These are phyloP conservation scores for Trypanosoma platydactyli DNA, from an alignment of 208 protist species.

Conservation along the genomic window DNA sequence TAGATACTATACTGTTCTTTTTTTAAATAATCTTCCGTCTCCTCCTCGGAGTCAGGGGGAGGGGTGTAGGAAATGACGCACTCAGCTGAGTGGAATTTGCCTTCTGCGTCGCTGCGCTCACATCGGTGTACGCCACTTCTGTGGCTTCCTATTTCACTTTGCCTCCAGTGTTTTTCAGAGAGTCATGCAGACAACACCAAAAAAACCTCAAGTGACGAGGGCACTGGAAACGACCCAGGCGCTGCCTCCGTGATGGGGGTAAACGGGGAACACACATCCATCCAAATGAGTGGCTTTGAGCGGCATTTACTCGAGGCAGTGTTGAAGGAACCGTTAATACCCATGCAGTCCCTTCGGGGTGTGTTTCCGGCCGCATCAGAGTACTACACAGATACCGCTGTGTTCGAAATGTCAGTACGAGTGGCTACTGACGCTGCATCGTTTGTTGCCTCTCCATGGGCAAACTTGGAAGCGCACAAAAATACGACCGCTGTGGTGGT, in stretches of 20 bases:
- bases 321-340: constrained; percentile 25
- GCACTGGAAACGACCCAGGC: neutral
- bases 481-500: constrained; percentile 58
- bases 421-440: constrained; percentile 38
- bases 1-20: neutral
- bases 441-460: constrained; percentile 67
- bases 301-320: constrained; percentile 21
- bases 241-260: neutral
- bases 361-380: constrained; percentile 36
- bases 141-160: constrained; percentile 72
- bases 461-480: constrained; percentile 71
- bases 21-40: neutral
- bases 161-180: constrained; percentile 34
- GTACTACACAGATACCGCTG: constrained; percentile 39
- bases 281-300: constrained; percentile 39
- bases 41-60: neutral
- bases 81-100: constrained; percentile 45
- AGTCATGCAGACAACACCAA: neutral
- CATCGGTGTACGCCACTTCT: constrained; percentile 63
- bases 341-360: constrained; percentile 30
- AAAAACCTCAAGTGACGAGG: neutral
- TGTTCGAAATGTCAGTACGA: constrained; percentile 36
- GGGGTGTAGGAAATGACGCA: neutral
- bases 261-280: neutral
- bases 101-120: constrained; percentile 43